Base-by-base conservation (phyloP, 78 protist genomes). In the Dictyostelium brefeldianum region DNA sequence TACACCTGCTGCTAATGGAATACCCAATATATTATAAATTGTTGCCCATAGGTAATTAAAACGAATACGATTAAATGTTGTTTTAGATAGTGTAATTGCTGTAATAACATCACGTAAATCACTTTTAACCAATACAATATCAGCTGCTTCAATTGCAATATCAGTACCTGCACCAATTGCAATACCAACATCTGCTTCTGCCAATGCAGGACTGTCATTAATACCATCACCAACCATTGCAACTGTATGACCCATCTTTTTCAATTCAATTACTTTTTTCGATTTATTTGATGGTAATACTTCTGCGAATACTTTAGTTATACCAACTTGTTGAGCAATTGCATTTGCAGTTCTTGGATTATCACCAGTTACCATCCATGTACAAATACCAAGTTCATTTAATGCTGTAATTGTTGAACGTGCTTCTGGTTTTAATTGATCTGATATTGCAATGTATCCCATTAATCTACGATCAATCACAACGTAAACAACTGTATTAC, bases 151-250 rank as follows among this genome's bases (percentile, higher is more conserved):
- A 22, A 98, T 79, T 12, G 99, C 98, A 41, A 97, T 91, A 78
- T 95, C 97, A 25, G 98, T 94, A n/a, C 99, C 99, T 1, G 97
- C 80, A 9, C 99, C 99, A 67, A 98, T 78, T 7, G 99, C 99
- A 46, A 98, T 84, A 54, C 99, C 99, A 12, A 97, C 67, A 41
- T 98, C 98, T 7, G 98, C 98, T 53, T 94, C 94, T 4, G 96
- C 97, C 0, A 97, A 89, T 0, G 98, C 98, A 4, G 97, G 97
- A 11, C 96, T 25, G 47, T 98, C 99, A 70, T 98, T 98, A 78
- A 97, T 96, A 54, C 99, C 99, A 64, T 98, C 99, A 53, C 99
- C 99, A 27, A 98, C 96, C 96, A 98, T 96, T 4, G 98, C 98
- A 11, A 96, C 98, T 17, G 73, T 43, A 29, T 81, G 80, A 29